Evolutionary conservation across 768 basidiomycete species (phyloP).

Genomic region (Auricularia cornea): DNA sequence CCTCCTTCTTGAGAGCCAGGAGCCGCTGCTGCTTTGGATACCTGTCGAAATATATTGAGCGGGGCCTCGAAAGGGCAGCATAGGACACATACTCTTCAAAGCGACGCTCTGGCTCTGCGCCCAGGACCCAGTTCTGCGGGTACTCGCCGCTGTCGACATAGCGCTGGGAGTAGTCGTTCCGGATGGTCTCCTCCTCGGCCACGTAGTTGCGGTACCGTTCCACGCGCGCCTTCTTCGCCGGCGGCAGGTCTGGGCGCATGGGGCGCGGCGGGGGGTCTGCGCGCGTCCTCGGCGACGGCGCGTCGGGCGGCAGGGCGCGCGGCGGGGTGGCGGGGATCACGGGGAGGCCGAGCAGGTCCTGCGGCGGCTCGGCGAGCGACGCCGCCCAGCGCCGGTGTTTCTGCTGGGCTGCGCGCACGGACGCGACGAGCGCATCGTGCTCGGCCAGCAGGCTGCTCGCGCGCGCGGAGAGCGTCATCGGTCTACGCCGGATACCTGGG

Average conservation of each 20-base stretch:
- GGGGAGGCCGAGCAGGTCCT: slow-evolving; percentile 47
- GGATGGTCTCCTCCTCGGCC: slow-evolving; percentile 90
- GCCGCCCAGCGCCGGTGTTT: slow-evolving; percentile 49
- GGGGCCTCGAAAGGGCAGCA: no score
- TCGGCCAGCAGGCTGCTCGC: slow-evolving; percentile 58
- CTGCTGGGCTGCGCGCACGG: slow-evolving; percentile 49
- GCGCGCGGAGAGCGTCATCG: background rate
- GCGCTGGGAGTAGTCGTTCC: slow-evolving; percentile 88
- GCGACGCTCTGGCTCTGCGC: slow-evolving; percentile 77
- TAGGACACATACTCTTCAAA: slow-evolving; percentile 97
- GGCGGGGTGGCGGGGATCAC: slow-evolving; percentile 49
- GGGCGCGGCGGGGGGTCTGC: background rate
- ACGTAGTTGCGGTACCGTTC: slow-evolving; percentile 74
- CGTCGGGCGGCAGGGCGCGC: slow-evolving; percentile 32
- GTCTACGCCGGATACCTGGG: no score
- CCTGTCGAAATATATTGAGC: no score
- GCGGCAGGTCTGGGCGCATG: slow-evolving; percentile 40
- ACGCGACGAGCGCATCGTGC: slow-evolving; percentile 50
- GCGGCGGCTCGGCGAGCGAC: slow-evolving; percentile 45
- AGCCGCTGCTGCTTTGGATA: slow-evolving; percentile 91
- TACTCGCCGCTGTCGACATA: slow-evolving; percentile 90
- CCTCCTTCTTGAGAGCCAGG: slow-evolving; percentile 70
- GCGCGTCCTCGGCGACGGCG: slow-evolving; percentile 35
- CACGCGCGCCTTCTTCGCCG: slow-evolving; percentile 65
- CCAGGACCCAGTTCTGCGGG: slow-evolving; percentile 90